Evolutionary conservation across 2,329 filamentous ascomycete species (phyloP).

Genomic region (Epicoccum sorghinum): DNA sequence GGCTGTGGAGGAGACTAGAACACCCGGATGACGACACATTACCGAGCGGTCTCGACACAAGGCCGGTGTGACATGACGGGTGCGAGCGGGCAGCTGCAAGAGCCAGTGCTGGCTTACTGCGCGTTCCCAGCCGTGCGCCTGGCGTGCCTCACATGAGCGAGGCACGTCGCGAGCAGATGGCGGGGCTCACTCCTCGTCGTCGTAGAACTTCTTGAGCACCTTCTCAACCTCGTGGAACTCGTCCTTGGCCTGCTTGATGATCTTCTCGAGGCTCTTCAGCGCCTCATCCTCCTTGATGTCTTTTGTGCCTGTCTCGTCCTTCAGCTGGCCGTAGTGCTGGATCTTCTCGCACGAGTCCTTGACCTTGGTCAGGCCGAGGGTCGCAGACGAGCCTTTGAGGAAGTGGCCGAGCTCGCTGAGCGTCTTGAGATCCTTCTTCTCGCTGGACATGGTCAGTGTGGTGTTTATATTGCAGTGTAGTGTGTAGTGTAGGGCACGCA

Average conservation of each 20-base stretch:
- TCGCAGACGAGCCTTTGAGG: slow-evolving; percentile 95
- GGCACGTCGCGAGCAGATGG: slow-evolving; percentile 7
- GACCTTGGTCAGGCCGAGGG: slow-evolving; percentile 87
- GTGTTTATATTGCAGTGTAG: neutral
- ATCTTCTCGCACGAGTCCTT: slow-evolving; percentile 96
- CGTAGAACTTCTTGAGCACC: slow-evolving; percentile 74
- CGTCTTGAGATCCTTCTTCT: slow-evolving; percentile 69
- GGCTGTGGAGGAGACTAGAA: slow-evolving; percentile 11
- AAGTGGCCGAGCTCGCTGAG: slow-evolving; percentile 91
- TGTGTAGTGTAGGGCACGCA: slow-evolving; percentile 61
- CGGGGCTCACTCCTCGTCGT: slow-evolving; percentile 47
- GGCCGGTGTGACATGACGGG: neutral
- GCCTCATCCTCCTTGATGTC: slow-evolving; percentile 70
- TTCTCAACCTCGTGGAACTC: slow-evolving; percentile 78
- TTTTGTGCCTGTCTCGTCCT: slow-evolving; percentile 75
- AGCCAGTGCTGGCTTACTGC: slow-evolving; percentile 5
- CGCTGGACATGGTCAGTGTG: slow-evolving; percentile 54
- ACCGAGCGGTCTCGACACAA: slow-evolving; percentile 9
- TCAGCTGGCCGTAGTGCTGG: slow-evolving; percentile 84
- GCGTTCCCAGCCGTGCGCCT: slow-evolving; percentile 9
- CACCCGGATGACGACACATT: slow-evolving; percentile 10
- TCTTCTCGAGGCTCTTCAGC: slow-evolving; percentile 71
- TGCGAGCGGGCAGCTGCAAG: slow-evolving; percentile 1
- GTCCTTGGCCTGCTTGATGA: slow-evolving; percentile 72
- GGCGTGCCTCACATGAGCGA: neutral